A percentile compares a stretch with the other conserved stretches of the same genome.
Conservation (phyloP, 208 protist genomes). For the Trypanosoma cruzi region DNA sequence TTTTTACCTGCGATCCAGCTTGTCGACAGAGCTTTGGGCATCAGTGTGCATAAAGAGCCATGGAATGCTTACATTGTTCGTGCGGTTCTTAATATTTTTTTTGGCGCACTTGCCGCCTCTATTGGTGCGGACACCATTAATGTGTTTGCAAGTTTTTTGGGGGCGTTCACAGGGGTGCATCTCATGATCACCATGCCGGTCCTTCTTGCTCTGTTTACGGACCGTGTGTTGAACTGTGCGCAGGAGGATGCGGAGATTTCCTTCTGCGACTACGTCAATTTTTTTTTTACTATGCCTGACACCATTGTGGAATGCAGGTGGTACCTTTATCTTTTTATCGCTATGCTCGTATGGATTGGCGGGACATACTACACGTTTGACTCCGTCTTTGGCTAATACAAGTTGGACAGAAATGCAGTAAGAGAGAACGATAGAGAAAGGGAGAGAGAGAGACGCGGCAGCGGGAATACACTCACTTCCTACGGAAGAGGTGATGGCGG, state of each 20-base stretch:
- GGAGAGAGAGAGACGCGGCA: slow-evolving; percentile 1
- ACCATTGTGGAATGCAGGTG: slow-evolving; percentile 36
- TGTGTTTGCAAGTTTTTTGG: slow-evolving; percentile 80
- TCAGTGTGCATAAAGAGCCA: slow-evolving; percentile 32
- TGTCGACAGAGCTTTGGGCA: slow-evolving; percentile 57
- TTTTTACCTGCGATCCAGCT: slow-evolving; percentile 86
- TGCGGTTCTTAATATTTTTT: slow-evolving; percentile 48
- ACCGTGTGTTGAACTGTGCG: slow-evolving; percentile 31
- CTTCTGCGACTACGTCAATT: slow-evolving; percentile 41
- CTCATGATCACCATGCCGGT: slow-evolving; percentile 80
- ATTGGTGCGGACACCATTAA: slow-evolving; percentile 78
- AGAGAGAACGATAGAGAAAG: slow-evolving; percentile 4
- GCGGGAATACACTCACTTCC: neutral
- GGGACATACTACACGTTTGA: slow-evolving; percentile 32
- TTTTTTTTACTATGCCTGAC: slow-evolving; percentile 47
- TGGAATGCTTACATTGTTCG: slow-evolving; percentile 47
- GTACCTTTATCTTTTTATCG: slow-evolving; percentile 58
- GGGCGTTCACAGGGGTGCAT: slow-evolving; percentile 75
- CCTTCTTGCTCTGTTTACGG: slow-evolving; percentile 54
- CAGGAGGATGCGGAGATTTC: slow-evolving; percentile 31
- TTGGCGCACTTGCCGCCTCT: slow-evolving; percentile 48
- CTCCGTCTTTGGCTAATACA: slow-evolving; percentile 12
- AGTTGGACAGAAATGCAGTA: slow-evolving; percentile 8
- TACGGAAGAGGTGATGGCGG: neutral
- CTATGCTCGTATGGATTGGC: slow-evolving; percentile 46